Evolutionary conservation across 2,329 filamentous ascomycete species (phyloP).

Genomic region (Diaporthe citri): DNA sequence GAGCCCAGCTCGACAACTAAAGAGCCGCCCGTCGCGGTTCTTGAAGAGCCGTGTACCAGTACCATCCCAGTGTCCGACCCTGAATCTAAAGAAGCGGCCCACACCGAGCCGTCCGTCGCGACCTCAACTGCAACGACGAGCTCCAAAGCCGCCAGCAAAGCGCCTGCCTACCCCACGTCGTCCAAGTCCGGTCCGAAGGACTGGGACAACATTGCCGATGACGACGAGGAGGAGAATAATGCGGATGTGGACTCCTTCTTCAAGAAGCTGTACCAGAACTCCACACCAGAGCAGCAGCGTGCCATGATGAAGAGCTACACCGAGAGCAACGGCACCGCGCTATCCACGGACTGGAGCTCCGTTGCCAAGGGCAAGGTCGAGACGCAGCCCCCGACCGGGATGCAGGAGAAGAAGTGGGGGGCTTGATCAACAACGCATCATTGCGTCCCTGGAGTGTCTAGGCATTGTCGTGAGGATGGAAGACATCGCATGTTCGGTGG

Average conservation of each 20-base stretch:
- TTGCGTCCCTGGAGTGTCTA: rapidly evolving
- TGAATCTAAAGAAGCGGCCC: background rate
- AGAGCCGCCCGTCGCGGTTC: background rate
- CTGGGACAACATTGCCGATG: constrained; percentile 82
- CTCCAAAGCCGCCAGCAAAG: constrained; percentile 34
- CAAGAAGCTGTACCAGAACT: constrained; percentile 85
- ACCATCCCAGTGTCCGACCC: no score
- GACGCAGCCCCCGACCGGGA: constrained; percentile 80
- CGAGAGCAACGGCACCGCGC: constrained; percentile 91
- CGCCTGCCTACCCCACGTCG: constrained; percentile 85
- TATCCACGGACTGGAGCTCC: constrained; percentile 93
- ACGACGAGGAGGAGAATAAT: constrained; percentile 68
- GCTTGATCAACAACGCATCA: constrained; percentile 37
- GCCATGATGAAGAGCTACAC: constrained; percentile 99
- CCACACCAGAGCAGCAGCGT: constrained; percentile 82
- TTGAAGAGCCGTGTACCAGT: no score
- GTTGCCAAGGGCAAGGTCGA: constrained; percentile 80
- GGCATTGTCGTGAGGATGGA: background rate
- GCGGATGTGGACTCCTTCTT: constrained; percentile 86
- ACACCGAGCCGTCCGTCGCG: background rate
- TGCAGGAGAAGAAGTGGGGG: constrained; percentile 80
- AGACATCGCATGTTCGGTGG: background rate
- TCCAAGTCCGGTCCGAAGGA: constrained; percentile 87
- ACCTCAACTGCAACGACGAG: background rate
- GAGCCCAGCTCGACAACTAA: background rate